These are phyloP conservation scores for Arctium lappa DNA, from an alignment of 129 eudicot species.

Conservation along the genomic window DNA sequence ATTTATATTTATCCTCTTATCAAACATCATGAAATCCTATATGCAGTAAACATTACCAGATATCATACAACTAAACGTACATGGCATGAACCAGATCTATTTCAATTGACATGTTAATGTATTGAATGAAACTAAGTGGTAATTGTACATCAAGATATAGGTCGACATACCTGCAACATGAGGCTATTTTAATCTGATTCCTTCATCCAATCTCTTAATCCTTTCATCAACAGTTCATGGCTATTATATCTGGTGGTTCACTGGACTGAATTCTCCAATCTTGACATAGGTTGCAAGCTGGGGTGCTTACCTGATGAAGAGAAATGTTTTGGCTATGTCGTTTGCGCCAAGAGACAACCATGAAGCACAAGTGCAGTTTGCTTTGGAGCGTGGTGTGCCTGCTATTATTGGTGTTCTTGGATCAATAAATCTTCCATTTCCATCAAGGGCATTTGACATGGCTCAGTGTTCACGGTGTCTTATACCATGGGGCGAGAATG, in stretches of 20 bases:
- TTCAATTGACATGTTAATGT: neutral
- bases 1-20: neutral
- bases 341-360: conserved; percentile 81
- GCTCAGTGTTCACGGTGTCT: conserved; percentile 74
- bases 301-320: conserved; percentile 77
- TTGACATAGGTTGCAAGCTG: conserved; percentile 63
- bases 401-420: conserved; percentile 75
- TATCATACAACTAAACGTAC: neutral
- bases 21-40: neutral
- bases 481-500: conserved; percentile 64
- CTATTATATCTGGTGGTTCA: neutral
- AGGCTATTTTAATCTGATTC: neutral
- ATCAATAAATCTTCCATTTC: conserved; percentile 55
- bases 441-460: conserved; percentile 75
- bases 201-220: neutral
- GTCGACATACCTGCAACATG: neutral
- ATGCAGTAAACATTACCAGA: neutral
- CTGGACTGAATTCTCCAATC: neutral
- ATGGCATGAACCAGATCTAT: neutral
- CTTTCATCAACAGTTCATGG: neutral
- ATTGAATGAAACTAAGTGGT: neutral
- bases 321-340: conserved; percentile 71
- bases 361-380: conserved; percentile 80
- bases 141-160: neutral
- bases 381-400: conserved; percentile 75